Evolutionary conservation across 495 filamentous ascomycete genomes (phyloP).

Genomic region (Jackrogersella minutella): DNA sequence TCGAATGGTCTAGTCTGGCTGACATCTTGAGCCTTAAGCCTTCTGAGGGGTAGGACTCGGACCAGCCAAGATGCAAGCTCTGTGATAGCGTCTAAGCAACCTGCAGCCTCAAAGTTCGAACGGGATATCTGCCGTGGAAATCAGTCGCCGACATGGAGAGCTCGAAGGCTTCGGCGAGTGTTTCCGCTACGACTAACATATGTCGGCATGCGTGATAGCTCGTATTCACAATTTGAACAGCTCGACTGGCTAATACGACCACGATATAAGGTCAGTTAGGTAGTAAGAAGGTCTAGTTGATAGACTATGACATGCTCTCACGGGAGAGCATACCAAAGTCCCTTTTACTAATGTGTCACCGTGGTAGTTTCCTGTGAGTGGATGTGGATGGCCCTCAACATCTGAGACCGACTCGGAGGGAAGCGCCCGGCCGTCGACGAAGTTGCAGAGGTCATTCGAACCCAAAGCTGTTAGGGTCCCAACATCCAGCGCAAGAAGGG

Average conservation of each 20-base stretch:
- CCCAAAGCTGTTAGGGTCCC: background rate
- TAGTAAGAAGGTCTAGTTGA: background rate
- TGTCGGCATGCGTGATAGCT: constrained; percentile 2
- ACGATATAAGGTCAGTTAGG: background rate
- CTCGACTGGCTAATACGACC: background rate
- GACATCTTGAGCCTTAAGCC: constrained; percentile 10
- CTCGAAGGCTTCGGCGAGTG: constrained; percentile 10
- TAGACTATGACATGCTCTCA: background rate
- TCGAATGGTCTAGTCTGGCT: constrained; percentile 9
- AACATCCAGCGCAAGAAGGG: background rate
- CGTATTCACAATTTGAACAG: constrained; percentile 15
- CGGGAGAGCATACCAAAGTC: background rate
- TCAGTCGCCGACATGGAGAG: constrained; percentile 9
- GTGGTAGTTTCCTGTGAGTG: background rate
- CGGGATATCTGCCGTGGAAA: constrained; percentile 11
- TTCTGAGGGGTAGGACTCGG: constrained; percentile 20
- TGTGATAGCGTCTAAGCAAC: constrained; percentile 12
- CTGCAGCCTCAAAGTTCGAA: background rate
- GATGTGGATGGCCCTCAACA: background rate
- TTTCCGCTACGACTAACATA: constrained; percentile 10
- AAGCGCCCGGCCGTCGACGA: background rate
- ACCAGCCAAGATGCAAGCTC: constrained; percentile 19
- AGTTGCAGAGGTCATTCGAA: background rate
- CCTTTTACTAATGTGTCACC: constrained; percentile 2
- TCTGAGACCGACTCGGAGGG: background rate